Base-by-base conservation (phyloP, 2,329 filamentous ascomycete species). In the Zymoseptoria tritici region DNA sequence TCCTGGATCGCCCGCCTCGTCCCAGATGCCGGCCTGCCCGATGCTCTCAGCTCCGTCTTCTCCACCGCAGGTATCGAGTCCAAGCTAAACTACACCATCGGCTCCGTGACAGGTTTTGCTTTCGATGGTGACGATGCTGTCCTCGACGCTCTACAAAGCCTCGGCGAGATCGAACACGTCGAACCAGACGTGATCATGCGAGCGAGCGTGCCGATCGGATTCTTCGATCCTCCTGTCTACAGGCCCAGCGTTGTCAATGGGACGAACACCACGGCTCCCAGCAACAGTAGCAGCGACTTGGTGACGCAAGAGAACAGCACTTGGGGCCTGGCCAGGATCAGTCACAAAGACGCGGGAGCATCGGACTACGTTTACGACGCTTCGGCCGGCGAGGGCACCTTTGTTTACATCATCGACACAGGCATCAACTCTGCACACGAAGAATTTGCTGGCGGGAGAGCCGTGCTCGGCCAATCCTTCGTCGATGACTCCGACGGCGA, bases 151-250 rank as follows among this genome's bases (percentile, higher is more conserved):
- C 64, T 77, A 11, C 65, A 60, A 29, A 46, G 52, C 5, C 42
- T 63, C 0, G 58, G 62, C n/a, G 56, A 73, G 66, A 73, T 77
- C 57, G 70, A 73, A 26, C 74, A 73, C 66, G 71, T 77, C 57
- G 74, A 77, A 67, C 71, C 74, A 55, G 74, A 77, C 60, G 71
- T 71, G 57, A 64, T 72, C 54, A 67, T 77, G 57, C 69, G 68
- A 54, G 68, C 71, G 31, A 69, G 67, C 59, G 71, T 61, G 2
- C 63, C 63, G 9, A 20, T 55, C 21, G 55, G 22, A 0, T 52
- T 54, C 36, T 42, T 54, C n/a, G 52, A 60, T 53, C 9, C 24
- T n/a, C 36, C 36, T 4, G 16, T 46, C 36, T 36, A 56, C 19
- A 46, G 53, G 46, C 49, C 50, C 26, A 49, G 26, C 21, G 24